A percentile compares a stretch with the other conserved stretches of the same genome.
phyloP scores from a whole-genome alignment of 1,284 basidiomycete genomes.

The Leucoagaricus sp. region DNA sequence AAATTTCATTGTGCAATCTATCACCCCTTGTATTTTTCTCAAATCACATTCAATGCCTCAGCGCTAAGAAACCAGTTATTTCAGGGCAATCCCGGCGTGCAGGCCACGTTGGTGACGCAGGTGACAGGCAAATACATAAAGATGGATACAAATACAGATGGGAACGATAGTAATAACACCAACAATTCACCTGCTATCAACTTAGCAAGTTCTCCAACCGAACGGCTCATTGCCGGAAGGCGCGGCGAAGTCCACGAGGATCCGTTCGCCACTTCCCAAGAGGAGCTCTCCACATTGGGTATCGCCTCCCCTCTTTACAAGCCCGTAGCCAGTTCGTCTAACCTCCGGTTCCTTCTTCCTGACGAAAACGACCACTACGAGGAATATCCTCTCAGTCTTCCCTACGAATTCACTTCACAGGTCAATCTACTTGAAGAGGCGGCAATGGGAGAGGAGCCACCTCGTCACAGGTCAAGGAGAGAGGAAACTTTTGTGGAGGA shows the following conservation, averaged over 20 bases:
- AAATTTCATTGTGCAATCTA: background rate
- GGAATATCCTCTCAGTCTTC: constrained; percentile 2
- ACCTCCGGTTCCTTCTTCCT: constrained; percentile 1
- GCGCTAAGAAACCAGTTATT: background rate
- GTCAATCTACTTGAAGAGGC: constrained; percentile 13
- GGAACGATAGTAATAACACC: background rate
- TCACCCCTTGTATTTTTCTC: background rate
- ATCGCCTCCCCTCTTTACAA: constrained; percentile 4
- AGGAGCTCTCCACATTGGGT: constrained; percentile 1
- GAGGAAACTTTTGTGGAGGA: constrained; percentile 20
- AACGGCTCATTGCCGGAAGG: background rate
- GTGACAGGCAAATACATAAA: background rate
- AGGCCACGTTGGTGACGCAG: background rate
- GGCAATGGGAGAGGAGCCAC: constrained; percentile 11
- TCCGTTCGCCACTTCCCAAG: constrained; percentile 6
- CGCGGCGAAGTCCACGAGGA: constrained; percentile 1
- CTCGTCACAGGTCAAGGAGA: background rate
- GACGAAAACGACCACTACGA: background rate
- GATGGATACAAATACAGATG: constrained; percentile 2
- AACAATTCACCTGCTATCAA: background rate
- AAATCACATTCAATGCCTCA: background rate
- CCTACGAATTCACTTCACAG: background rate
- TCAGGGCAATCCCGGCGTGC: background rate
- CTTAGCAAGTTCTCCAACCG: background rate
- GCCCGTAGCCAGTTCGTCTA: background rate